Evolutionary conservation across 805 yeast genomes (phyloP).

Genomic region (Yarrowia keelungensis): DNA sequence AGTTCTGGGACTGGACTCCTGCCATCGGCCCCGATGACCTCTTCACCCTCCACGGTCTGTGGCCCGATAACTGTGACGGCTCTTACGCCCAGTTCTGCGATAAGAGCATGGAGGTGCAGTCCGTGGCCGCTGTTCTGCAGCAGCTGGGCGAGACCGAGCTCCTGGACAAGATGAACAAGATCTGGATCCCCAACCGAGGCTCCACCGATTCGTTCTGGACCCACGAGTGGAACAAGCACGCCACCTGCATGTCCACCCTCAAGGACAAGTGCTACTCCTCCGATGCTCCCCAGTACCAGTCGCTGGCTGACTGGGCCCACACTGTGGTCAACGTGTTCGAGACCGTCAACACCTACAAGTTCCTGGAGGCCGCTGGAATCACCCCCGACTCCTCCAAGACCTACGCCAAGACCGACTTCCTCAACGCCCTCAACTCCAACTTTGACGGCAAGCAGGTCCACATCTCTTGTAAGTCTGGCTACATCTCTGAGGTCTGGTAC

Average conservation of each 20-base stretch:
- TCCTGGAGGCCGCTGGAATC: slow-evolving; percentile 72
- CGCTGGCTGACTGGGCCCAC: slow-evolving; percentile 74
- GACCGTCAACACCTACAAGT: slow-evolving; percentile 68
- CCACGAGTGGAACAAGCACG: slow-evolving; percentile 94
- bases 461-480: slow-evolving; percentile 63
- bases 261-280: slow-evolving; percentile 69
- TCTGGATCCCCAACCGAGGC: slow-evolving; percentile 80
- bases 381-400: slow-evolving; percentile 65
- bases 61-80: slow-evolving; percentile 92
- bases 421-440: slow-evolving; percentile 50
- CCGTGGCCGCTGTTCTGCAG: slow-evolving; percentile 57
- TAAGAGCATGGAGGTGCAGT: slow-evolving; percentile 59
- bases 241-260: slow-evolving; percentile 86
- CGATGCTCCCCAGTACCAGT: slow-evolving; percentile 47
- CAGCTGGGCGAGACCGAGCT: slow-evolving; percentile 56
- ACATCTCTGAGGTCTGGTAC: slow-evolving; percentile 77
- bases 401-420: slow-evolving; percentile 58
- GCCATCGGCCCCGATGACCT: slow-evolving; percentile 71
- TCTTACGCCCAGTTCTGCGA: slow-evolving; percentile 82
- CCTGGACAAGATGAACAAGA: slow-evolving; percentile 60
- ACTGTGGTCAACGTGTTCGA: slow-evolving; percentile 65
- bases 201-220: slow-evolving; percentile 77
- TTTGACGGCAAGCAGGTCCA: slow-evolving; percentile 61
- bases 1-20: slow-evolving; percentile 90
- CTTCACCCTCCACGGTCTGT: slow-evolving; percentile 84